Evolutionary conservation across 2,329 filamentous ascomycete species (phyloP).

Genomic region (Chaetothyriales sp.): DNA sequence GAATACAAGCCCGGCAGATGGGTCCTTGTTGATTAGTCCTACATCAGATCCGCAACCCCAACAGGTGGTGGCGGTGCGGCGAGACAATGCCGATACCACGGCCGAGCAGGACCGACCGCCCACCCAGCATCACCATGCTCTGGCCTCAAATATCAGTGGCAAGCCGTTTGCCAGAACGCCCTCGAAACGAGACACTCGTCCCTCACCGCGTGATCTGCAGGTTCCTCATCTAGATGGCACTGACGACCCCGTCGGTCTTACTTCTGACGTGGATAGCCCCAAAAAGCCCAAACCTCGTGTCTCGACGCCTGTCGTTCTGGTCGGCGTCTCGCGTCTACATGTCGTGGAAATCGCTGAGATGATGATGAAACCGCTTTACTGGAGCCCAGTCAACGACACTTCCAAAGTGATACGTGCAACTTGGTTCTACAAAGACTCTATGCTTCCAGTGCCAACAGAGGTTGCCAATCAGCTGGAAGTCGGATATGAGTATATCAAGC

Average conservation of each 20-base stretch:
- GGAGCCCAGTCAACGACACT: slow-evolving; percentile 84
- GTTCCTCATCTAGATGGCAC: neutral
- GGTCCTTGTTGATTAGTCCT: neutral
- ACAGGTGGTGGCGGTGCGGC: no score
- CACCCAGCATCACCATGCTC: neutral
- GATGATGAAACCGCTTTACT: slow-evolving; percentile 93
- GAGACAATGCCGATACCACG: neutral
- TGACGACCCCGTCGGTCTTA: neutral
- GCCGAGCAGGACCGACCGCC: neutral
- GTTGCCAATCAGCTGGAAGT: slow-evolving; percentile 85
- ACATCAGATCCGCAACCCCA: neutral
- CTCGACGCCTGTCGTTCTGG: slow-evolving; percentile 41
- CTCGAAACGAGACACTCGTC: slow-evolving; percentile 1
- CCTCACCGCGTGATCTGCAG: neutral
- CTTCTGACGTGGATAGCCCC: neutral
- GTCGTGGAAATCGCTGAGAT: slow-evolving; percentile 68
- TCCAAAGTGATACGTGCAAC: slow-evolving; percentile 70
- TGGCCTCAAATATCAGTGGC: slow-evolving; percentile 29
- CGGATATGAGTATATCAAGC: slow-evolving; percentile 73
- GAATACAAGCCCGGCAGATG: neutral
- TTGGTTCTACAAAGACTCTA: slow-evolving; percentile 95
- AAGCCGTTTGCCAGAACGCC: slow-evolving; percentile 34
- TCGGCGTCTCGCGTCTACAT: slow-evolving; percentile 81
- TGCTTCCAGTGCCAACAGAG: slow-evolving; percentile 70
- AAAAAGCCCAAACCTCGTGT: neutral